Base-by-base conservation (phyloP, 495 filamentous ascomycete genomes). In the Penicillium herquei region DNA sequence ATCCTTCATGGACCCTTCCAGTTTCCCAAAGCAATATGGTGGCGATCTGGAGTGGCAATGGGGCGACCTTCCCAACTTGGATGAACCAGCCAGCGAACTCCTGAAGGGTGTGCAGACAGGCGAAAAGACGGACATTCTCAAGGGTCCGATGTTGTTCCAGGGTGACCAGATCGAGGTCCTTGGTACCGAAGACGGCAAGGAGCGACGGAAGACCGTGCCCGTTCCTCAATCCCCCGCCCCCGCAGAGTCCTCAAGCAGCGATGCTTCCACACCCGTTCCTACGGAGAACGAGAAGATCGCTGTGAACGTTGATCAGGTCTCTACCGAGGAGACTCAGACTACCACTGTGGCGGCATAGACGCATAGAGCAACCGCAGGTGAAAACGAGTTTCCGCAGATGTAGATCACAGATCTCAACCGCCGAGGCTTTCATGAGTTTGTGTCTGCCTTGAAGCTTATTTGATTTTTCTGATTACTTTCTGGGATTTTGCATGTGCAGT, bases 21-120 rank as follows among this genome's bases (percentile, higher is more conserved):
- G 90, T 64, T 89, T 96, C 44, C 91, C 91, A 11, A 89, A 88
- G 70, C 82, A 84, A 62, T 96, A 93, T 62, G 91, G 91, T 47
- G 91, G 91, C 31, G 80, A 89, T 46, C 80, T 96, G 5, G 87
- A 94, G 35, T 96, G 87, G 75, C 66, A 85, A 56, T 95, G 85
- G 70, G 88, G 88, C 48, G 82, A 87, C 52, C 73, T 83, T 71
- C 89, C 90, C 11, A 76, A 81, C 49, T 69, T 89, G 16, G 91
- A 96, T 57, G 84, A 85, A 6, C 66, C 71, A 9, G 80, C 81
- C 34, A 66, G 72, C 16, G 74, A 79, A 33, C 54, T 78, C n/a
- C 70, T 85, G 30, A 60, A 69, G 14, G 62, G 57, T n/a, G 40
- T 74, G n/a, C 65, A 67, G 26, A 47, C 58, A 3, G 67, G 69